Evolutionary conservation across 371 early-diverging fungal species (phyloP).

Genomic region (Astathelohania contejeani): DNA sequence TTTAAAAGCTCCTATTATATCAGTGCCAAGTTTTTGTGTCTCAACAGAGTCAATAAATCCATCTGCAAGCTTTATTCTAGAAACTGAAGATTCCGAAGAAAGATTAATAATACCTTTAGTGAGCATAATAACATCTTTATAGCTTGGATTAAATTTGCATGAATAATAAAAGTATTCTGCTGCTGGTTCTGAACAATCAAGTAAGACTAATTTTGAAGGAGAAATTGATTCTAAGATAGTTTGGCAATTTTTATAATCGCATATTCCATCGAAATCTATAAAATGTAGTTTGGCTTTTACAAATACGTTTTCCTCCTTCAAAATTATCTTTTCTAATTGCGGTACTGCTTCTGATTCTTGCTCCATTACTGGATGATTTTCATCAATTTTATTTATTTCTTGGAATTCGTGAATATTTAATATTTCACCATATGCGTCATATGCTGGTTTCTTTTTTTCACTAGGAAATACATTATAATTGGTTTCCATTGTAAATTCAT

Average conservation of each 20-base stretch:
- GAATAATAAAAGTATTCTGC: constrained; percentile 17
- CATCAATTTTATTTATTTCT: too few species aligned
- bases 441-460: too few species aligned
- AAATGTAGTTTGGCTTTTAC: neutral
- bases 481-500: too few species aligned
- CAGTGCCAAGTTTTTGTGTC: constrained; percentile 23
- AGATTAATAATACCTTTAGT: constrained; percentile 9
- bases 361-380: too few species aligned
- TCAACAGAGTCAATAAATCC: constrained; percentile 15
- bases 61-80: constrained; percentile 24
- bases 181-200: constrained; percentile 2
- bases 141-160: constrained; percentile 1
- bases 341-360: too few species aligned
- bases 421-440: too few species aligned
- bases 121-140: constrained; percentile 7
- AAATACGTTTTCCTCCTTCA: neutral
- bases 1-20: constrained; percentile 19
- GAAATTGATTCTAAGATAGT: neutral
- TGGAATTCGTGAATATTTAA: too few species aligned
- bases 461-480: too few species aligned
- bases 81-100: constrained; percentile 15
- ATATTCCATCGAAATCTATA: neutral
- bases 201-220: constrained; percentile 16
- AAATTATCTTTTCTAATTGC: too few species aligned
- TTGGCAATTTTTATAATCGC: neutral